Conservation (phyloP, 495 filamentous ascomycete genomes). For the Hypoxylon rickii region DNA sequence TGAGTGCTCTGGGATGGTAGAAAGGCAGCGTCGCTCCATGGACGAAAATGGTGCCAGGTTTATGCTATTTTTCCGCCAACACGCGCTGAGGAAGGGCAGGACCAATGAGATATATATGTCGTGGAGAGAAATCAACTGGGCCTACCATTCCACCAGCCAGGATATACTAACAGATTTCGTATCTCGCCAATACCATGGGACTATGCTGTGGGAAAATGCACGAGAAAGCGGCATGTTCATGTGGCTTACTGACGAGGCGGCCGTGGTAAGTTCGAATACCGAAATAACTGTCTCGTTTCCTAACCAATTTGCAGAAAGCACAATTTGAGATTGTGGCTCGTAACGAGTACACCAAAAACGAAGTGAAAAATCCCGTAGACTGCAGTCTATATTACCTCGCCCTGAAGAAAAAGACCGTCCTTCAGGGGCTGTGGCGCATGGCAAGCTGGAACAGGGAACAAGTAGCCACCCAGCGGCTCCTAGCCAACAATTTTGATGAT, state of each 20-base stretch:
- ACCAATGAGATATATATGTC: constrained; percentile 71
- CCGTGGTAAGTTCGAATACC: constrained; percentile 63
- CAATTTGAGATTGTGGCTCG: constrained; percentile 90
- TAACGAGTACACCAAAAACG: constrained; percentile 88
- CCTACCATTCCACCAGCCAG: constrained; percentile 87
- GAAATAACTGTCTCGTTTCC: neutral
- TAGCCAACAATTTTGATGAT: constrained; percentile 87
- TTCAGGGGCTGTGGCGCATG: constrained; percentile 95
- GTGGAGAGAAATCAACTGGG: constrained; percentile 96
- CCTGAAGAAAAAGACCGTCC: constrained; percentile 85
- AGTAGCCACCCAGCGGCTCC: constrained; percentile 69
- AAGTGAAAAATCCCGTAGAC: constrained; percentile 90
- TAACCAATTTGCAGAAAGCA: constrained; percentile 54
- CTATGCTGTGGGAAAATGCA: constrained; percentile 82
- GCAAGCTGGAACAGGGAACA: constrained; percentile 90
- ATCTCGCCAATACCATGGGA: constrained; percentile 75
- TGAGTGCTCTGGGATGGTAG: constrained; percentile 84
- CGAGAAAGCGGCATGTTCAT: constrained; percentile 89
- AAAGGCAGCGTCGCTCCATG: constrained; percentile 87
- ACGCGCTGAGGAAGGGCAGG: constrained; percentile 71
- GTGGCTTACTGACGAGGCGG: constrained; percentile 81
- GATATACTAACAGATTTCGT: constrained; percentile 91
- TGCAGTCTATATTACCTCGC: constrained; percentile 93
- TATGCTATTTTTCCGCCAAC: constrained; percentile 86
- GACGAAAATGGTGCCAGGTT: constrained; percentile 92